Conservation (phyloP, 805 yeast species). For the Spathaspora arborariae region DNA sequence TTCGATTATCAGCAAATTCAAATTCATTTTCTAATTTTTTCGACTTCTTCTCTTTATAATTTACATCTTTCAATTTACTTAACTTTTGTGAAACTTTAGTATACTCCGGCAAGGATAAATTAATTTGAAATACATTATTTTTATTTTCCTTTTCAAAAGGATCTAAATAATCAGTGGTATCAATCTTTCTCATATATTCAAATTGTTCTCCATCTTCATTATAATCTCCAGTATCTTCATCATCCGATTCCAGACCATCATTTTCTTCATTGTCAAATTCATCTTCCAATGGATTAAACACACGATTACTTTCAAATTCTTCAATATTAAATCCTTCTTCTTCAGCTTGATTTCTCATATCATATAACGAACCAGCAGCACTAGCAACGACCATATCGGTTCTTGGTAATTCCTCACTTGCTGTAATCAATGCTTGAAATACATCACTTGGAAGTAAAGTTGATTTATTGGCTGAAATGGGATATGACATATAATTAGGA, state of each 20-base stretch:
- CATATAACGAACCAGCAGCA: slow-evolving; percentile 43
- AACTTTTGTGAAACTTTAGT: slow-evolving; percentile 5
- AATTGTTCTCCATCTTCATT: not conserved
- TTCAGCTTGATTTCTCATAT: slow-evolving; percentile 29
- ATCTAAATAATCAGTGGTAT: slow-evolving; percentile 18
- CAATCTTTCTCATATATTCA: slow-evolving; percentile 20
- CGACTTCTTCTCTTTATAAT: not conserved
- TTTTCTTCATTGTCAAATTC: slow-evolving; percentile 9
- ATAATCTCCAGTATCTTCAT: slow-evolving; percentile 5
- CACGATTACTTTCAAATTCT: slow-evolving; percentile 10
- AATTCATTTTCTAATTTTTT: not conserved
- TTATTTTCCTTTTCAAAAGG: slow-evolving; percentile 7
- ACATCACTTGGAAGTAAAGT: slow-evolving; percentile 34
- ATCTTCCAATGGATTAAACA: not conserved
- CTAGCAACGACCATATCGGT: slow-evolving; percentile 44
- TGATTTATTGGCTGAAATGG: slow-evolving; percentile 32
- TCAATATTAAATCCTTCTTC: slow-evolving; percentile 28
- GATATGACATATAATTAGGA: slow-evolving; percentile 42
- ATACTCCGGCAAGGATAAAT: not conserved
- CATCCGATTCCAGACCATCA: slow-evolving; percentile 7
- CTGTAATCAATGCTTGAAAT: slow-evolving; percentile 31
- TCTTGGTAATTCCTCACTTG: slow-evolving; percentile 33
- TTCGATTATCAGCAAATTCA: not conserved
- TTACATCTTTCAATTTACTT: slow-evolving; percentile 10
- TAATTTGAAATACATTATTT: slow-evolving; percentile 6